These are phyloP conservation scores for Penicillium diatomitis DNA, from an alignment of 495 filamentous ascomycete species.

Conservation along the genomic window DNA sequence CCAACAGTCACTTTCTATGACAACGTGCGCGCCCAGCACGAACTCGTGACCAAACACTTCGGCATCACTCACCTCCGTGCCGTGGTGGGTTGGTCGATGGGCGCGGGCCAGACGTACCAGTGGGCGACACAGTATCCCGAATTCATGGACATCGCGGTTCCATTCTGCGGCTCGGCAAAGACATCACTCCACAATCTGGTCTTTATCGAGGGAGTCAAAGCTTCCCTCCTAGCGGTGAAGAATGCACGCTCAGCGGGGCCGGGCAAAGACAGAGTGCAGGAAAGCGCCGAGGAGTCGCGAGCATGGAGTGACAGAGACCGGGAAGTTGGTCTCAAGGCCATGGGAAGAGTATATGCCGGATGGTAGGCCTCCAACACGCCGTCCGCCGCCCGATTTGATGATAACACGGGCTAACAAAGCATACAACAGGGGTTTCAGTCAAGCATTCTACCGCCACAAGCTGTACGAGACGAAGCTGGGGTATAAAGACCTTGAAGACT, in stretches of 20 bases:
- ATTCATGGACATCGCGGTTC: slow-evolving; percentile 56
- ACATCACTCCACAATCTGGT: slow-evolving; percentile 65
- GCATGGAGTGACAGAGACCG: slow-evolving; percentile 48
- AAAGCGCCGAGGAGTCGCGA: slow-evolving; percentile 28
- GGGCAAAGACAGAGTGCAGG: slow-evolving; percentile 28
- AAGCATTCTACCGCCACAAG: slow-evolving; percentile 61
- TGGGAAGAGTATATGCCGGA: slow-evolving; percentile 64
- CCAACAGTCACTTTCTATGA: slow-evolving; percentile 57
- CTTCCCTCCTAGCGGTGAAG: slow-evolving; percentile 54
- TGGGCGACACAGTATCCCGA: slow-evolving; percentile 66
- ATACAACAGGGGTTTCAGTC: slow-evolving; percentile 50
- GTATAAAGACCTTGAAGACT: slow-evolving; percentile 56
- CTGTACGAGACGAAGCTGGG: slow-evolving; percentile 52
- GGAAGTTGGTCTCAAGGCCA: slow-evolving; percentile 55
- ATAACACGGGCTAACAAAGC: neutral
- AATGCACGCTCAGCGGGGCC: slow-evolving; percentile 41
- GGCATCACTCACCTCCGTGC: slow-evolving; percentile 52
- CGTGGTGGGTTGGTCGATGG: slow-evolving; percentile 66
- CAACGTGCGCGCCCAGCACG: slow-evolving; percentile 59
- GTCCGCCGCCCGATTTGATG: neutral
- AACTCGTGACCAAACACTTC: slow-evolving; percentile 53
- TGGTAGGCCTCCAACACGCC: slow-evolving; percentile 37
- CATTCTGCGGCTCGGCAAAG: slow-evolving; percentile 60
- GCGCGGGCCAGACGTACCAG: slow-evolving; percentile 56
- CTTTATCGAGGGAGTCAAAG: slow-evolving; percentile 64